Evolutionary conservation across 306 rosid genomes (phyloP).

Genomic region (Sophora flavescens): DNA sequence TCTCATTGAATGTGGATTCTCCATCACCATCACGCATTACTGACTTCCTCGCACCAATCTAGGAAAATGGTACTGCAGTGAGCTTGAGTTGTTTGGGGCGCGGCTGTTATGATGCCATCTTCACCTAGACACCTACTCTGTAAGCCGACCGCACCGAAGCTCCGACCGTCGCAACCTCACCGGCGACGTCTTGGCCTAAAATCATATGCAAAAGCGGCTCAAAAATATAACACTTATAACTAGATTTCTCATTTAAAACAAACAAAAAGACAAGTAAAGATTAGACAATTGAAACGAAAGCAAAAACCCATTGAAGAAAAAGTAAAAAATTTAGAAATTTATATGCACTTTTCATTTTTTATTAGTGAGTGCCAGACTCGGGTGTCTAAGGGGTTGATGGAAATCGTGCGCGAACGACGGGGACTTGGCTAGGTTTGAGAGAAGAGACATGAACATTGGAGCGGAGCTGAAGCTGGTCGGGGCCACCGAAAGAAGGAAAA

Average conservation of each 20-base stretch:
- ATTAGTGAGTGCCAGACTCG: slow-evolving; percentile 57
- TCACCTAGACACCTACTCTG: slow-evolving; percentile 68
- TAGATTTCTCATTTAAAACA: slow-evolving; percentile 77
- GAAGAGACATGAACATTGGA: slow-evolving; percentile 61
- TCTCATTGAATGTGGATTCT: too few relatives aligned
- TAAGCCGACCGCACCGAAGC: slow-evolving; percentile 56
- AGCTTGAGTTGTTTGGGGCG: too few relatives aligned
- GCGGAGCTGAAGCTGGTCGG: slow-evolving; percentile 69
- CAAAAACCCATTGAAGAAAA: not conserved
- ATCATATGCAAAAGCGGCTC: slow-evolving; percentile 79
- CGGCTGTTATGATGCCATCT: too few relatives aligned
- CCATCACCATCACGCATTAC: too few relatives aligned
- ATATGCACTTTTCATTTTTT: not conserved
- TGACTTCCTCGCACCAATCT: too few relatives aligned
- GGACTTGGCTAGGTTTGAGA: slow-evolving; percentile 65
- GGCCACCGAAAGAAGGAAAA: slow-evolving; percentile 83
- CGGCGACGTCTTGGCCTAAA: slow-evolving; percentile 93
- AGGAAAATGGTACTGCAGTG: too few relatives aligned
- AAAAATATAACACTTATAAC: slow-evolving; percentile 88
- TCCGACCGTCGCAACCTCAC: slow-evolving; percentile 90
- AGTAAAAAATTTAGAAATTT: not conserved
- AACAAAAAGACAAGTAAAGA: not conserved
- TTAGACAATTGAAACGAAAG: not conserved
- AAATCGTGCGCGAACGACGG: slow-evolving; percentile 68
- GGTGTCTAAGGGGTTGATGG: slow-evolving; percentile 85